These are phyloP conservation scores for Auriculariales sp. DNA, from an alignment of 768 basidiomycete species.

Conservation along the genomic window DNA sequence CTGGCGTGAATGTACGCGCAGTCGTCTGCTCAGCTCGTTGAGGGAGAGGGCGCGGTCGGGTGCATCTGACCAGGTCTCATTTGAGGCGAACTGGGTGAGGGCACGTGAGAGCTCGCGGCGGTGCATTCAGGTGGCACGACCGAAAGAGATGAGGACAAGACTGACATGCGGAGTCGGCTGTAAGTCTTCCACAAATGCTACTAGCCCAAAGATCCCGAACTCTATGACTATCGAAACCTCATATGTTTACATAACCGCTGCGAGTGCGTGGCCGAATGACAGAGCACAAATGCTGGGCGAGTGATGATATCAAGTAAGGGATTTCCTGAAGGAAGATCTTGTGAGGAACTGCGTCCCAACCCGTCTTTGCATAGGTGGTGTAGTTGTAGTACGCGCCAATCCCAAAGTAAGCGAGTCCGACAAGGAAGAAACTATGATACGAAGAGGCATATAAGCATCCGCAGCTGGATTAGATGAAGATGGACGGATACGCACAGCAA, in stretches of 20 bases:
- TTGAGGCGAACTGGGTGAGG: too few species aligned
- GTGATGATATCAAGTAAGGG: conserved; percentile 71
- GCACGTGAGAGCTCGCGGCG: too few species aligned
- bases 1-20: neutral
- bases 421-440: conserved; percentile 44
- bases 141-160: neutral
- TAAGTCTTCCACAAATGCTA: too few species aligned
- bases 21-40: too few species aligned
- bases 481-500: conserved; percentile 43
- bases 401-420: conserved; percentile 53
- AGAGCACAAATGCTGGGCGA: conserved; percentile 63
- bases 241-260: conserved; percentile 17
- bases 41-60: too few species aligned
- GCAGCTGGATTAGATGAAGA: neutral
- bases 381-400: conserved; percentile 83
- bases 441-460: neutral
- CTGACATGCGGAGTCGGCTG: neutral
- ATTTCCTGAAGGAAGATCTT: conserved; percentile 85
- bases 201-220: too few species aligned
- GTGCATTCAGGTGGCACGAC: too few species aligned
- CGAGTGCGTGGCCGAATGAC: conserved; percentile 49
- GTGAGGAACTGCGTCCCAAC: conserved; percentile 72
- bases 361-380: conserved; percentile 71
- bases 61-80: too few species aligned
- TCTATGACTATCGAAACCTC: conserved; percentile 8